Evolutionary conservation across 2,329 filamentous ascomycete genomes (phyloP).

Genomic region (Blastomyces gilchristii): DNA sequence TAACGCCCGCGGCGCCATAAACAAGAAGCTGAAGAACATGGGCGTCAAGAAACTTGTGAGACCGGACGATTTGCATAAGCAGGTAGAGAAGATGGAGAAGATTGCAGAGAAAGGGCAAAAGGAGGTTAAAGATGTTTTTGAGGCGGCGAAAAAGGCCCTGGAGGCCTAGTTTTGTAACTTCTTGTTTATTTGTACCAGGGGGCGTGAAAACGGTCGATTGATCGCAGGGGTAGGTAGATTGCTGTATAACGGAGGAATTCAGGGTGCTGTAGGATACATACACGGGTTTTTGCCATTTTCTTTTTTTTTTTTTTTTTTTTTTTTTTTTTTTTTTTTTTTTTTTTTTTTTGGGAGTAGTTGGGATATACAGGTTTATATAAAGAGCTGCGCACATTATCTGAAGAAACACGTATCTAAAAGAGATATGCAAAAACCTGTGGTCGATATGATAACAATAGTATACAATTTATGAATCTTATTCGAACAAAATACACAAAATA

Average conservation of each 20-base stretch:
- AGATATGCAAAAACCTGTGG: neutral
- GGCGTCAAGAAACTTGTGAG: constrained; percentile 35
- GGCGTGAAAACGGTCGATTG: neutral
- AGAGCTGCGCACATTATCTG: neutral
- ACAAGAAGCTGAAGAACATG: constrained; percentile 38
- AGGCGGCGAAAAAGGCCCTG: constrained; percentile 31
- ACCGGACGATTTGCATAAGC: constrained; percentile 38
- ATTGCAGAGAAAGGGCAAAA: constrained; percentile 37
- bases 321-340: neutral
- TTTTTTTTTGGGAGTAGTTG: neutral
- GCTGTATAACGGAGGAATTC: neutral
- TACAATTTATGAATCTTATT: constrained; percentile 5
- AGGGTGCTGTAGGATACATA: neutral
- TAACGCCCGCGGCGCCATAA: constrained; percentile 34
- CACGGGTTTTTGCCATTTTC: neutral
- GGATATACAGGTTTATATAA: neutral
- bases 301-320: neutral
- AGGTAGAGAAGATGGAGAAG: constrained; percentile 40
- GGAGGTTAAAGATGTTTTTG: constrained; percentile 38
- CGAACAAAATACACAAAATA: neutral
- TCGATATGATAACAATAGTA: neutral
- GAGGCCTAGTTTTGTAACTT: constrained; percentile 16
- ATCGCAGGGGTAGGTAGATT: neutral
- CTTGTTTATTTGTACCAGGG: neutral
- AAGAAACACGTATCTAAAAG: neutral